Evolutionary conservation across 331 rosid genomes (phyloP).

Genomic region (Malus hybrid): DNA sequence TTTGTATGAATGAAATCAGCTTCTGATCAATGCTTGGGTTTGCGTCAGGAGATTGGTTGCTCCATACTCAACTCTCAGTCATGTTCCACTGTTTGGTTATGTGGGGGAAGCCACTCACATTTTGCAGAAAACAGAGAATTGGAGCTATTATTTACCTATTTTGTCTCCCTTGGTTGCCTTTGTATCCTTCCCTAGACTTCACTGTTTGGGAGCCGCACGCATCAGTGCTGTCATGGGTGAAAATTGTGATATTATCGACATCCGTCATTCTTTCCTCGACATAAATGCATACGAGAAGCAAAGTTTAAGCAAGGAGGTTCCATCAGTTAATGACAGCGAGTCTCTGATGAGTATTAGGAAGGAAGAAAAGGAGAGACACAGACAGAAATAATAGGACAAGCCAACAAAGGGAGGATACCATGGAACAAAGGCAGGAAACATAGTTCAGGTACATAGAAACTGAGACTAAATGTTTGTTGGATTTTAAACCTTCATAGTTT

Average conservation of each 20-base stretch:
- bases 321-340: conserved; percentile 5
- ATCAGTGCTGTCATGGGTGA: conserved; percentile 23
- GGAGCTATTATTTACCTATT: conserved; percentile 20
- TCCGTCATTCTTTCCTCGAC: conserved; percentile 15
- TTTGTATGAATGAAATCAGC: not conserved
- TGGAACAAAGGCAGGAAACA: conserved; percentile 97
- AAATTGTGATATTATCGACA: conserved; percentile 12
- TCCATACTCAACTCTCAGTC: conserved; percentile 21
- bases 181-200: conserved; percentile 24
- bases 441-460: conserved; percentile 44
- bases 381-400: conserved; percentile 72
- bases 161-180: conserved; percentile 14
- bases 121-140: conserved; percentile 10
- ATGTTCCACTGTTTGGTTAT: conserved; percentile 26
- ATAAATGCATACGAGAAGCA: conserved; percentile 18
- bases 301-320: conserved; percentile 20
- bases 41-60: conserved; percentile 42
- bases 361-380: conserved; percentile 47
- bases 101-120: conserved; percentile 18
- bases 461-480: not conserved
- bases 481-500: not conserved
- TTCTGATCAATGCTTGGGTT: not conserved
- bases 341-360: conserved; percentile 2
- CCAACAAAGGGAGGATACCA: conserved; percentile 81
- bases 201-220: conserved; percentile 23